phyloP scores from a whole-genome alignment of 1,284 basidiomycete species.

The Acaromyces ingoldii region DNA sequence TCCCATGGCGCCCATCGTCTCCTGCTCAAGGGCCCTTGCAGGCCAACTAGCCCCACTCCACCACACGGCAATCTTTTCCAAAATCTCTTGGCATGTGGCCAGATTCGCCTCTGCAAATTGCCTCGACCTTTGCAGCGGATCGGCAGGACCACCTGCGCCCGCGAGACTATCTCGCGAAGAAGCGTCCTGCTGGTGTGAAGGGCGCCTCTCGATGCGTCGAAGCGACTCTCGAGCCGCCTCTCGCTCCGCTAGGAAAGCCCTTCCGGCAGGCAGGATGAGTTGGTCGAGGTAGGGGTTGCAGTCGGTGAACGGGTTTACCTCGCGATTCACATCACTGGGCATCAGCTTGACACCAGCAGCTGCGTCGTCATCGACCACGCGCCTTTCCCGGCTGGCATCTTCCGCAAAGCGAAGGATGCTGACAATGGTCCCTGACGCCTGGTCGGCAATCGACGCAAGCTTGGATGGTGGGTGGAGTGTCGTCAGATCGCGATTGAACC shows the following conservation, averaged over 20 bases:
- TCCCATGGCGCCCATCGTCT: slow-evolving; percentile 23
- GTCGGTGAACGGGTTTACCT: slow-evolving; percentile 5
- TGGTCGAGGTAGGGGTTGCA: slow-evolving; percentile 32
- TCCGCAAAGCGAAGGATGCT: slow-evolving; percentile 26
- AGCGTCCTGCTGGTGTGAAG: not conserved
- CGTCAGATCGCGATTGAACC: slow-evolving; percentile 1
- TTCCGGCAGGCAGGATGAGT: slow-evolving; percentile 31
- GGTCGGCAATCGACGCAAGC: slow-evolving; percentile 22
- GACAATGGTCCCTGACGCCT: slow-evolving; percentile 33
- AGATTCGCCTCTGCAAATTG: slow-evolving; percentile 32
- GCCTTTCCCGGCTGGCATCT: not conserved
- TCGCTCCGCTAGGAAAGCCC: slow-evolving; percentile 32
- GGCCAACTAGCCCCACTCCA: slow-evolving; percentile 39
- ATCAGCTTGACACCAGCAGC: slow-evolving; percentile 26
- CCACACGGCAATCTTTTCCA: slow-evolving; percentile 28
- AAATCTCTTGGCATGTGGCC: slow-evolving; percentile 24
- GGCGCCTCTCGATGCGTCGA: slow-evolving; percentile 2
- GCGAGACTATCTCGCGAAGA: not conserved
- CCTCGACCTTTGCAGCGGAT: not conserved
- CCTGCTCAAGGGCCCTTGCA: slow-evolving; percentile 32
- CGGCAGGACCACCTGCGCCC: not conserved
- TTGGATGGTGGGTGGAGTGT: not conserved
- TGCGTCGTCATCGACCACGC: too few species aligned
- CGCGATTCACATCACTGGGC: slow-evolving; percentile 10
- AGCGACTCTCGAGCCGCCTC: slow-evolving; percentile 28